Base-by-base conservation (phyloP, 768 basidiomycete genomes). In the Leccinum variicolor region DNA sequence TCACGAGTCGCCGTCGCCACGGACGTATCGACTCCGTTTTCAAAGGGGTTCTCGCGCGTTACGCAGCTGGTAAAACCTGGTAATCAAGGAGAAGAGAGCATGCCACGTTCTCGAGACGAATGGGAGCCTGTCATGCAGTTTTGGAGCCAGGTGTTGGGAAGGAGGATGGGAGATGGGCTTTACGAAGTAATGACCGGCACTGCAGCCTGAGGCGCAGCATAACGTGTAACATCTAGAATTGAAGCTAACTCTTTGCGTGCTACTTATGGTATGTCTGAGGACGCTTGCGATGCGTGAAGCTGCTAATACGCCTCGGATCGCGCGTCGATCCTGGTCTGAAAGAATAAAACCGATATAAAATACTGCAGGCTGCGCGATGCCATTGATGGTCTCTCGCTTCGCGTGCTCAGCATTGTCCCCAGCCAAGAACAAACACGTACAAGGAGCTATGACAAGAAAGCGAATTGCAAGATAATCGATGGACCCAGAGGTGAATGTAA, bases 41-140 rank as follows among this genome's bases (percentile, higher is more conserved):
- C 75, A 59, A 90, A 85, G 62, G 91, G 81, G 0, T 94, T 82
- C 62, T 62, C 61, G 26, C 62, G 56, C 23, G 74, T 85, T 2
- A 69, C 65, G 33, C 86, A 90, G 61, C 77, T 82, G 8, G 77
- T 76, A 55, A 75, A 81, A 54, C 65, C 56, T 4, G 76, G 74
- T 1, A 17, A 15, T 50, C 59, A 52, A 36, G 60, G 54, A 28
- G 67, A 69, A 5, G 75, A 76, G 63, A 89, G 85, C 15, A 96
- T 96, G 92, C 91, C 89, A 9, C 74, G 80, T 4, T 86, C 85
- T 28, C 81, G 75, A 63, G 83, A 84, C 11, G 91, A 94, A 64
- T 94, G 91, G 92, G 81, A 84, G 65, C 84, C 85, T 1, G 81
- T 94, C 48, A 94, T 96, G 90, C 75, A 79, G 57, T 93, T 94